Evolutionary conservation across 139 green algal species (phyloP).

Genomic region (Tetradesmus obliquus): DNA sequence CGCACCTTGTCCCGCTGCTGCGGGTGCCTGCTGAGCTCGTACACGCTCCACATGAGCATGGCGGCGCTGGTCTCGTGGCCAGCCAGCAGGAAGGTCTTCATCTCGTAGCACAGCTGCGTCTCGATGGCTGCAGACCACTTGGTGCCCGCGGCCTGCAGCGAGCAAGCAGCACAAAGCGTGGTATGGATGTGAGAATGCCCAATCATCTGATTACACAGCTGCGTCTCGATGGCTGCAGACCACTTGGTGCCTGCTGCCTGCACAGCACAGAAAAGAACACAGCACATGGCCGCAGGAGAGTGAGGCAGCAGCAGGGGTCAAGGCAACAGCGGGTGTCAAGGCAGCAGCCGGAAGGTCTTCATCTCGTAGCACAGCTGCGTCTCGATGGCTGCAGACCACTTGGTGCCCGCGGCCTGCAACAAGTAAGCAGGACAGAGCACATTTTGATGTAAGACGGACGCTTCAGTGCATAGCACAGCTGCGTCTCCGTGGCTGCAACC

Average conservation of each 20-base stretch:
- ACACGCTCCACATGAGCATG: constrained; percentile 93
- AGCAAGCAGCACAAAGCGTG: neutral
- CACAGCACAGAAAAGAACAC: neutral
- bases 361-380: constrained; percentile 96
- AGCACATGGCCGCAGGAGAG: neutral
- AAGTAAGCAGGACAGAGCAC: neutral
- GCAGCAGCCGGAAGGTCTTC: constrained; percentile 95
- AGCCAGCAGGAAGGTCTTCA: constrained; percentile 96
- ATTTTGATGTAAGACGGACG: neutral
- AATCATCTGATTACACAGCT: constrained; percentile 95
- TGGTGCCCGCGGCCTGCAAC: constrained; percentile 65
- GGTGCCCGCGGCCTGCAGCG: constrained; percentile 65
- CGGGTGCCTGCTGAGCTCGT: constrained; percentile 75
- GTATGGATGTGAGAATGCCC: neutral
- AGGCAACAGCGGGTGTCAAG: neutral
- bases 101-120: constrained; percentile 94
- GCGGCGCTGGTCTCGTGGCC: constrained; percentile 95
- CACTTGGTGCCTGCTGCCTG: constrained; percentile 52
- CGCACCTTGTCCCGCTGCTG: constrained; percentile 52
- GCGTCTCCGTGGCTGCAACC: constrained; percentile 68
- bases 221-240: constrained; percentile 73
- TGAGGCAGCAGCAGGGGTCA: neutral
- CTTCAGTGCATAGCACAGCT: constrained; percentile 94
- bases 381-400: constrained; percentile 75
- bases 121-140: constrained; percentile 75